Evolutionary conservation across 2,329 filamentous ascomycete species (phyloP), one percentile per base, ranked within the genome.

Genomic region (Colletotrichum tabaci): DNA sequence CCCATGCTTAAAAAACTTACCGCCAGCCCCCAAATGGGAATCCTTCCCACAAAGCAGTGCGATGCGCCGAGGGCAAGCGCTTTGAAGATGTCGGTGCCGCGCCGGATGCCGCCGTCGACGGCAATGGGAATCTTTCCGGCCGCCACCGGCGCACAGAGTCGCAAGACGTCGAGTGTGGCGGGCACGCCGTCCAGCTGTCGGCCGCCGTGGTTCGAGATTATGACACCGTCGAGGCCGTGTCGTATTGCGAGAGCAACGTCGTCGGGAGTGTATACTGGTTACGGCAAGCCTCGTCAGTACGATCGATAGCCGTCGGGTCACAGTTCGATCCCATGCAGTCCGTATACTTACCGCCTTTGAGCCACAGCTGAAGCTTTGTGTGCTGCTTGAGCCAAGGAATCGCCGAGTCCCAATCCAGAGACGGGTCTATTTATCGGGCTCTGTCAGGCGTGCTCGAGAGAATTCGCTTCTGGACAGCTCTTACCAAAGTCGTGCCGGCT

Each of bases 181-280:
- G 68, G 67, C 0, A 84, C 82, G 75, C 77, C 88, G 67, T 89
- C 86, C 0, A 86, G 76, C 49, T 81, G 85, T 56, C 92, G 79
- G 0, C 92, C 92, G 0, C 92, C 92, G 77, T 94, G 92, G 74
- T 94, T 94, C 9, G 86, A 89, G 2, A 94, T 83, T 1, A 94
- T 86, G 60, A 94, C 92, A 0, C 89, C 92, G 73, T 93, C 88
- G 2, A 89, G 87, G 0, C 90, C 91, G 18, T 60, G 50, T 15
- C 63, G 15, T 13, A 86, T 78, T 3, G 84, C 84, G 40, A 84
- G 78, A 18, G 79, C 74, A 1, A 82, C 82, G 70, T 86, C 84
- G 66, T 84, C 82, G 8, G 79, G 77, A 1, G 79, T 84, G 55
- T 79, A 76, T 21, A 84, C 73, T 49, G 2, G 8, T 35, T 9